Conservation (phyloP, 139 green algal species). For the Picochlorum sp. region DNA sequence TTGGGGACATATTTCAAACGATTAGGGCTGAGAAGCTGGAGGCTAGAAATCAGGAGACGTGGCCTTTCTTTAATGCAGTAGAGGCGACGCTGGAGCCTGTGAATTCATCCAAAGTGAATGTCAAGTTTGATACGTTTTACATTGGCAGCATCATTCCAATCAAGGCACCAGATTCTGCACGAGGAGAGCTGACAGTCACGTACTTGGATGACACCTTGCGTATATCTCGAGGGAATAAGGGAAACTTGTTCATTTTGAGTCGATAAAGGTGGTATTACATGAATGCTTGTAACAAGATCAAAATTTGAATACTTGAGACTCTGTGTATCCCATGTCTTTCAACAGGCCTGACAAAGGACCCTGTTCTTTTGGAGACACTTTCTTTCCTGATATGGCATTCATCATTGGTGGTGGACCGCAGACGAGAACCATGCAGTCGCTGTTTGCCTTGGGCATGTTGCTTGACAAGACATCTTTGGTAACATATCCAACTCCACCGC, state of each 20-base stretch:
- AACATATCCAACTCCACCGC: conserved; percentile 32
- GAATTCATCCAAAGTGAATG: conserved; percentile 40
- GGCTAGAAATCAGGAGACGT: conserved; percentile 70
- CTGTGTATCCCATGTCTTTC: conserved; percentile 62
- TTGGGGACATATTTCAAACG: conserved; percentile 75
- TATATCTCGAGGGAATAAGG: conserved; percentile 55
- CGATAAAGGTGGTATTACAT: neutral
- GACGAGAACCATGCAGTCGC: conserved; percentile 54
- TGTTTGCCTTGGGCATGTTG: conserved; percentile 39
- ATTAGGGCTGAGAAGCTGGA: conserved; percentile 59
- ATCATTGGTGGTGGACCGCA: conserved; percentile 64
- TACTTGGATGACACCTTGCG: conserved; percentile 68
- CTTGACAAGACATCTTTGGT: conserved; percentile 36
- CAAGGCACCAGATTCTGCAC: conserved; percentile 48
- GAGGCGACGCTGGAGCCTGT: conserved; percentile 59
- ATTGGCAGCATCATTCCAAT: conserved; percentile 60
- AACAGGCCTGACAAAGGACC: conserved; percentile 55
- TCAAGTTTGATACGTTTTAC: conserved; percentile 71
- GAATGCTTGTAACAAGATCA: neutral
- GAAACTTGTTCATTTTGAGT: conserved; percentile 51
- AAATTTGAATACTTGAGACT: conserved; percentile 36
- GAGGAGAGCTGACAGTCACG: conserved; percentile 52
- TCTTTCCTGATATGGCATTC: conserved; percentile 38
- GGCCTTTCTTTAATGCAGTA: conserved; percentile 77
- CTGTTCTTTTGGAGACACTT: conserved; percentile 40